Evolutionary conservation across 2,329 filamentous ascomycete species (phyloP), one percentile per base, ranked within the genome.

Genomic region (Chaetomiaceae sp.): DNA sequence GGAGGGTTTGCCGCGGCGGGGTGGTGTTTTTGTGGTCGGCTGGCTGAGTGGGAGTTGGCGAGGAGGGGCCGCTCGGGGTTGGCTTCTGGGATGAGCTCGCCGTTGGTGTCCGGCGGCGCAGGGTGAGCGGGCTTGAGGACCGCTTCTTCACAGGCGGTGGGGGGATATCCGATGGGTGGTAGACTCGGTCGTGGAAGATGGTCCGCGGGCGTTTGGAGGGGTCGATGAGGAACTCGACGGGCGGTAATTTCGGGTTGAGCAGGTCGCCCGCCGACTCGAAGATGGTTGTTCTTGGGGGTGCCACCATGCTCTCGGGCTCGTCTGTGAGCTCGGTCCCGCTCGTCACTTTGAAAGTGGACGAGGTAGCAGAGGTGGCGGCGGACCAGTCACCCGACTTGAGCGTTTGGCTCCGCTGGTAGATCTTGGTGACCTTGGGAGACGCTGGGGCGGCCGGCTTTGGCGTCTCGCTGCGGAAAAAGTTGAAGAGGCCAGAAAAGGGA

Each of bases 181-280:
- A 99, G 15, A 99, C 82, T 11, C 94, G 86, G 68, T 99, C 94
- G 69, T 99, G 94, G 70, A 97, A 97, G 56, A 99, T 99, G 1
- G 92, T 92, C 43, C 90, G 83, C 0, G 90, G 84, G 15, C 94
- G 85, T 47, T 83, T 86, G 1, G 85, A 79, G 7, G 94, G 92
- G 62, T 97, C 88, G 47, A 91, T 81, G 34, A 99, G 76, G 69
- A 90, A 99, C 40, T 91, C 85, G 3, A 82, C 76, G 0, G 88
- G 81, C 15, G 94, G 92, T 31, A 97, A 72, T 44, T 91, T 92
- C 5, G 94, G 94, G 67, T 92, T 95, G 37, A 99, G 80, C 3
- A 99, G 74, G 68, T 99, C 92, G 11, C 91, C 89, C 0, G 94
- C 94, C 4, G 92, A 91, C 72, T 99, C 94, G 56, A 99, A 95